phyloP scores from a whole-genome alignment of 2,329 filamentous ascomycete genomes.

The Whalleya microplaca region DNA sequence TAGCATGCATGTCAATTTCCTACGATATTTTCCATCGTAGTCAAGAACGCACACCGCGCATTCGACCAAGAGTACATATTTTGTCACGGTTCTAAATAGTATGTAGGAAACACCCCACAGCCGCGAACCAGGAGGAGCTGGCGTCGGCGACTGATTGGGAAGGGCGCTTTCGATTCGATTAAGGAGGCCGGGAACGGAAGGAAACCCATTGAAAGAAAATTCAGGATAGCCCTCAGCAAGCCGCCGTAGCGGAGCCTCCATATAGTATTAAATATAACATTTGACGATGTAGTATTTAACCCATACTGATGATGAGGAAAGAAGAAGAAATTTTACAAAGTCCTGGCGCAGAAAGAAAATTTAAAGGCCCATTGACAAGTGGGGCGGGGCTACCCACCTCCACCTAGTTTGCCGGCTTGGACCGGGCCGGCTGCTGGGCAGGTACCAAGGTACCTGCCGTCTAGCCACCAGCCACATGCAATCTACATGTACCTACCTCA shows the following conservation, averaged over 20 bases:
- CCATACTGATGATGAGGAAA: constrained; percentile 43
- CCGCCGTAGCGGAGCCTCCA: constrained; percentile 40
- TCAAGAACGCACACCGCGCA: neutral
- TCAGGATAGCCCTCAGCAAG: constrained; percentile 41
- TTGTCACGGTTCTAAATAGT: constrained; percentile 2
- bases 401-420: too few species aligned
- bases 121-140: constrained; percentile 41
- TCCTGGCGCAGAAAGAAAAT: constrained; percentile 14
- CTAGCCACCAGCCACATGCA: too few species aligned
- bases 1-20: neutral
- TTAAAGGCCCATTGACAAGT: constrained; percentile 16
- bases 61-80: neutral
- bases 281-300: constrained; percentile 43
- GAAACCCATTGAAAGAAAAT: constrained; percentile 37
- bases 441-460: too few species aligned
- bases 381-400: constrained; percentile 1
- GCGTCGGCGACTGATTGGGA: constrained; percentile 42
- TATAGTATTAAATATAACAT: constrained; percentile 39
- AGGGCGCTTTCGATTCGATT: constrained; percentile 35
- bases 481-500: too few species aligned
- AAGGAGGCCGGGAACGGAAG: constrained; percentile 44
- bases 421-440: neutral
- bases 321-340: constrained; percentile 23
- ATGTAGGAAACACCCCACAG: constrained; percentile 42
- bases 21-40: neutral